phyloP scores from a whole-genome alignment of 2,329 filamentous ascomycete species.

The Emmonsiellopsis sp. region DNA sequence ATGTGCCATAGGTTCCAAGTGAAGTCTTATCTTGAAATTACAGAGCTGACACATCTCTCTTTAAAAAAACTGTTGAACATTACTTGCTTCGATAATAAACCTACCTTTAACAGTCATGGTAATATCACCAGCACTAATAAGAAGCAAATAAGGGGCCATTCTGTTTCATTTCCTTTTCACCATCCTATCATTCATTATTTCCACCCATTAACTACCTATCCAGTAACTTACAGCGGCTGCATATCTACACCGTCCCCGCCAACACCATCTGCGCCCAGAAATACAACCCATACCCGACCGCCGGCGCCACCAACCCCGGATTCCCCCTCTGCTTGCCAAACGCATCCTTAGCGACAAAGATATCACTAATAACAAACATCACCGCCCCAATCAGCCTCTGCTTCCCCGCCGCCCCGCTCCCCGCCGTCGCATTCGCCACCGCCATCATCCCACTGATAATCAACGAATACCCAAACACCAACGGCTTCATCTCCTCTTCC shows the following conservation, averaged over 20 bases:
- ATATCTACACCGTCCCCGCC: constrained; percentile 10
- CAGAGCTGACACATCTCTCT: no score
- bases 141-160: no score
- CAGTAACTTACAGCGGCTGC: not conserved
- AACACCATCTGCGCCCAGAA: constrained; percentile 22
- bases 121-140: no score
- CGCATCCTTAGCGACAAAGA: constrained; percentile 23
- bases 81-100: no score
- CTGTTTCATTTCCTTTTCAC: no score
- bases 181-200: not conserved
- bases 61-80: no score
- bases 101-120: no score
- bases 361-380: constrained; percentile 23
- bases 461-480: constrained; percentile 17
- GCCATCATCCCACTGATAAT: constrained; percentile 22
- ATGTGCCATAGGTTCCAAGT: no score
- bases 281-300: constrained; percentile 18
- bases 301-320: constrained; percentile 8
- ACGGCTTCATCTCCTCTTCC: constrained; percentile 15
- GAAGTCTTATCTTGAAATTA: no score
- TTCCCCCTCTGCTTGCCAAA: constrained; percentile 13
- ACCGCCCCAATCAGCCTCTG: constrained; percentile 19
- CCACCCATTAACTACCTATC: not conserved
- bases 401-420: constrained; percentile 6
- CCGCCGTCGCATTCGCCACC: constrained; percentile 14